phyloP scores from a whole-genome alignment of 768 basidiomycete genomes.

The Pilatotrama ljubarskyi region DNA sequence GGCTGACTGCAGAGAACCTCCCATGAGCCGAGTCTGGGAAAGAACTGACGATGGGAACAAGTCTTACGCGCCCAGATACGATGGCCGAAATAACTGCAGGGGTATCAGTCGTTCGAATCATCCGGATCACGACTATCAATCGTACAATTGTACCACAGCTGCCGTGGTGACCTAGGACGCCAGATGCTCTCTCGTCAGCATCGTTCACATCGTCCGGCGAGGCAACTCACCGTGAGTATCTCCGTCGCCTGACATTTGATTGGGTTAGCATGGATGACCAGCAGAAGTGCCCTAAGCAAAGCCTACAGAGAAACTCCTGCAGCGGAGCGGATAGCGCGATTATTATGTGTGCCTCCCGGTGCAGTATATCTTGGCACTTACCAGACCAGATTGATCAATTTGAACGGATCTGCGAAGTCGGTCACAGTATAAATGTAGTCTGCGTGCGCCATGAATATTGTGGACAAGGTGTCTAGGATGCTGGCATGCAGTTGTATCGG shows the following conservation, averaged over 20 bases:
- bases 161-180: too few species aligned
- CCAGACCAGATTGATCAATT: not conserved
- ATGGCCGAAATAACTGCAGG: slow-evolving; percentile 1
- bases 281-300: too few species aligned
- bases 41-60: too few species aligned
- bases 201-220: too few species aligned
- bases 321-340: not conserved
- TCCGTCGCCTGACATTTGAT: too few species aligned
- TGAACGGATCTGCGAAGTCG: not conserved
- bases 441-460: not conserved
- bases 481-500: not conserved
- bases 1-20: not conserved
- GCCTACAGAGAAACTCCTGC: slow-evolving; percentile 2
- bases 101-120: too few species aligned
- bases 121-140: too few species aligned
- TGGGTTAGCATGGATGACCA: too few species aligned
- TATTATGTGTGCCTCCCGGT: not conserved
- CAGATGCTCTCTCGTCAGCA: too few species aligned
- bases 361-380: not conserved
- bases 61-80: not conserved
- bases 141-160: too few species aligned
- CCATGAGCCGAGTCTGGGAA: too few species aligned
- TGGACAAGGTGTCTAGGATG: not conserved
- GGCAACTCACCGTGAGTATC: too few species aligned
- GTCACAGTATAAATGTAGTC: not conserved